Evolutionary conservation across 208 protist genomes (phyloP), one percentile per base, ranked within the genome.

Genomic region (Trypanosoma boissoni): DNA sequence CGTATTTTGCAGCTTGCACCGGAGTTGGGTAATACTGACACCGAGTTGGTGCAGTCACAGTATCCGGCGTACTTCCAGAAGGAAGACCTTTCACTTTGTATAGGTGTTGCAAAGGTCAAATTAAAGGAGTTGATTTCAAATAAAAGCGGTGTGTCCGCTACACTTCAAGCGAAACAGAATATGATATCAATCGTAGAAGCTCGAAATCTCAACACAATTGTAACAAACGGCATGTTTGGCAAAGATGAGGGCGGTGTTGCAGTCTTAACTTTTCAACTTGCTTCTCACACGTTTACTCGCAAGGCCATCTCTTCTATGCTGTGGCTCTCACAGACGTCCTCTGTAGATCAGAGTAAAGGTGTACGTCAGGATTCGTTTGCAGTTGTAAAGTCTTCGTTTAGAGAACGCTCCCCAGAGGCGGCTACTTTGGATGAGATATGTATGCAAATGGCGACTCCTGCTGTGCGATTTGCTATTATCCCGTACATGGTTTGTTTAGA

Each of bases 71-170:
- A 62, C 28, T 69, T 51, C 51, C 4, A 58, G 14, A 2, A 57
- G 14, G 45, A 64, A 34, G 74, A 78, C 48, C 76, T 43, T 2
- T 77, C 81, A 7, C 57, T 94, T 20, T 94, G 88, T 58, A 82
- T 94, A 54, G 88, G 88, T 10, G 80, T 94, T 1, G 75, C 81
- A 24, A 94, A 91, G 51, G 76, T 94, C 44, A 80, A 67, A 14
- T 63, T 94, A 28, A 67, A 75, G 28, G 78, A 91, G 42, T 54
- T 94, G 23, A 75, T 91, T 42, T 48, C 70, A 9, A 77, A 71
- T 4, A 68, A 78, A 21, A 59, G 82, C 23, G 83, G 82, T 23
- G 72, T 94, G 14, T 67, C 73, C 50, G 84, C 91, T 18, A 79
- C 72, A 21, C 75, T 94, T 43, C 88, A 94, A 52, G 64, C 83